Base-by-base conservation (phyloP, 2,329 filamentous ascomycete species). In the Colletotrichum navitas region DNA sequence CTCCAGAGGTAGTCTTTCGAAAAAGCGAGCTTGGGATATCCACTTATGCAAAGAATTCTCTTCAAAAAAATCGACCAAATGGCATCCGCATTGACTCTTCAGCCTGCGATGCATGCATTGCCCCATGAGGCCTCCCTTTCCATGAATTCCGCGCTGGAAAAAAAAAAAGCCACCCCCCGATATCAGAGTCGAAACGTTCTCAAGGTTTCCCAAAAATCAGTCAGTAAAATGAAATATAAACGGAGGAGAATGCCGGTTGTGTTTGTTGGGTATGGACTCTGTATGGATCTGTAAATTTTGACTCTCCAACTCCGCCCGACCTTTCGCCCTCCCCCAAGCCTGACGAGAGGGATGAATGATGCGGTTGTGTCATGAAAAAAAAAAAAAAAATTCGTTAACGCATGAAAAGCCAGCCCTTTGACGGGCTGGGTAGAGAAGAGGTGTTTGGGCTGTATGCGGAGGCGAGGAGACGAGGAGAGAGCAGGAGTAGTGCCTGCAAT, bases 1-100 rank as follows among this genome's bases (percentile, higher is more conserved):
- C 18, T 5, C 29, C 51, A 36, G 41, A n/a, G 26, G 24, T 39
- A 67, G 18, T 29, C 34, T n/a, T 34, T 14, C 24, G 55, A 39
- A 41, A 71, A 67, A 58, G 56, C 56, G 59, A 63, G 54, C 59
- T 47, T 51, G 64, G 65, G 29, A 71, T 71, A 68, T 71, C 52
- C 34, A 68, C 64, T 68, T 59, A 68, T 68, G 68, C 59, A 60
- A 68, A 63, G 12, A 34, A 34, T 1, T 60, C 43, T 45, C 26
- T 68, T 34, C 41, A 24, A 62, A 34, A 49, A 34, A 29, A 59
- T 49, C 3, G 21, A 24, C 41, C 24, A 62, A 29, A 63, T 10
- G 52, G 34, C 52, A 36, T 24, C 18, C 52, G 52, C 32, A n/a
- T 7, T 36, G 32, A 12, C 32, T 24, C 12, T 39, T 24, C 49